Percentiles rank a stretch among this genome's conserved stretches.
These are phyloP conservation scores for Ceratobasidium sp. DNA, from an alignment of 1,284 basidiomycete genomes.

Conservation along the genomic window DNA sequence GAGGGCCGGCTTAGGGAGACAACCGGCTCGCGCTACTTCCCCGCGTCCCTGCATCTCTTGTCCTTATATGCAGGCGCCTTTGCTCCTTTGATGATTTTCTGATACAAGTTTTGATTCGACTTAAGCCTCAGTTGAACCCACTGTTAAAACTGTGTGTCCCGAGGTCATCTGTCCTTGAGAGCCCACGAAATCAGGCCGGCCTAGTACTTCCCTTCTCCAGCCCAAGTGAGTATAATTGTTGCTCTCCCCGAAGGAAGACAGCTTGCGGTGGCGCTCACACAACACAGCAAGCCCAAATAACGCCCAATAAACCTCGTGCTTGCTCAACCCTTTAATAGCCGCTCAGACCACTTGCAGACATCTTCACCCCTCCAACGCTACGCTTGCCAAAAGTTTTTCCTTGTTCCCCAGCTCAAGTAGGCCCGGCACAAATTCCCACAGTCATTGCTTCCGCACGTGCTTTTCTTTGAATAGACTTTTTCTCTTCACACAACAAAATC, in stretches of 20 bases:
- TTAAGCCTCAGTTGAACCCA: not conserved
- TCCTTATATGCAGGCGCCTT: not conserved
- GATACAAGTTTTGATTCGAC: no score
- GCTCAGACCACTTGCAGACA: slow-evolving; percentile 20
- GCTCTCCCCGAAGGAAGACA: not conserved
- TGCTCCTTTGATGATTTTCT: not conserved
- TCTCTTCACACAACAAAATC: slow-evolving; percentile 23
- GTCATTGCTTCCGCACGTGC: slow-evolving; percentile 18
- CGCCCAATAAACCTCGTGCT: slow-evolving; percentile 13
- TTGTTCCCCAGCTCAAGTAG: not conserved
- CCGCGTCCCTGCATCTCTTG: no score
- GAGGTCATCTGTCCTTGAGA: not conserved
- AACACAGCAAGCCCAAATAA: slow-evolving; percentile 26
- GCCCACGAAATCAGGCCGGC: not conserved
- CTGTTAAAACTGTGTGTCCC: not conserved
- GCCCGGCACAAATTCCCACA: slow-evolving; percentile 21
- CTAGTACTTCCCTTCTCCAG: not conserved
- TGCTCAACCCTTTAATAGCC: slow-evolving; percentile 26
- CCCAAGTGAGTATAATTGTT: slow-evolving; percentile 4
- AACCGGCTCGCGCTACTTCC: no score
- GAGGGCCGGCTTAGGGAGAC: no score
- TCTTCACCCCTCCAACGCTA: slow-evolving; percentile 17
- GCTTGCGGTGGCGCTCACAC: slow-evolving; percentile 3
- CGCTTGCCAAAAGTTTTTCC: not conserved
- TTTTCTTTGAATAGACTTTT: slow-evolving; percentile 13